Conservation (phyloP, 2,329 filamentous ascomycete genomes). For the Orbilia brochopaga region DNA sequence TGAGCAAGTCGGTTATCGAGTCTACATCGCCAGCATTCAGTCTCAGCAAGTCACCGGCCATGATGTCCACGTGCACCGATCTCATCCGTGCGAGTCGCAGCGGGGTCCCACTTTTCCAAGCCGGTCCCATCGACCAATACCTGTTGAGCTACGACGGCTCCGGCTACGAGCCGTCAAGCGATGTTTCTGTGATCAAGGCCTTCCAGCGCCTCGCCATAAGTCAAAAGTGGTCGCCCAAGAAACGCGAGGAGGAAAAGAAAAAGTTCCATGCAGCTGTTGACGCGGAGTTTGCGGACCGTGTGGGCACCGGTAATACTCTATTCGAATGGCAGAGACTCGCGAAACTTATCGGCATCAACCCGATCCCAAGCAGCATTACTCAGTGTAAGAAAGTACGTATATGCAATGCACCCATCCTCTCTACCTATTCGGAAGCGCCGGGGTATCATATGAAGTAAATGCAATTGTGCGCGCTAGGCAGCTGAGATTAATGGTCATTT, state of each 20-base stretch:
- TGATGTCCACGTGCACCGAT: slow-evolving; percentile 1
- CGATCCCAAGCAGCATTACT: slow-evolving; percentile 31
- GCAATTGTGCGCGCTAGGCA: not conserved
- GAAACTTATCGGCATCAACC: slow-evolving; percentile 37
- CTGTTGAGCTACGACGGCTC: slow-evolving; percentile 19
- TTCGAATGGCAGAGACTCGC: slow-evolving; percentile 37
- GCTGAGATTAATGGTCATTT: too few species aligned
- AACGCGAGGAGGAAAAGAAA: slow-evolving; percentile 5
- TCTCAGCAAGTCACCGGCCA: not conserved
- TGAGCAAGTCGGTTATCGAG: too few species aligned
- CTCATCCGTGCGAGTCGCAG: not conserved
- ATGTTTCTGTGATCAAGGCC: slow-evolving; percentile 25
- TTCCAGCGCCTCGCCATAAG: slow-evolving; percentile 37
- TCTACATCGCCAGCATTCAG: too few species aligned
- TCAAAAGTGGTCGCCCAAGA: slow-evolving; percentile 19
- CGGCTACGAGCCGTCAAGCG: slow-evolving; percentile 15
- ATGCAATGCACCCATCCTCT: not conserved
- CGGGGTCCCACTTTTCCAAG: slow-evolving; percentile 32
- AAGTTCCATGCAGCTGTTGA: slow-evolving; percentile 38
- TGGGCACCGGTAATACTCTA: slow-evolving; percentile 18
- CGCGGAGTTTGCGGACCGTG: slow-evolving; percentile 28
- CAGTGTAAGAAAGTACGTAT: slow-evolving; percentile 38
- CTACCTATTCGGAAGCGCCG: not conserved
- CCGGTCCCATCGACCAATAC: slow-evolving; percentile 32
- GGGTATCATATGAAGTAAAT: not conserved